A percentile compares a stretch with the other conserved stretches of the same genome.
phyloP scores from a whole-genome alignment of 305 asterid species.

The Fraxinus baroniana region DNA sequence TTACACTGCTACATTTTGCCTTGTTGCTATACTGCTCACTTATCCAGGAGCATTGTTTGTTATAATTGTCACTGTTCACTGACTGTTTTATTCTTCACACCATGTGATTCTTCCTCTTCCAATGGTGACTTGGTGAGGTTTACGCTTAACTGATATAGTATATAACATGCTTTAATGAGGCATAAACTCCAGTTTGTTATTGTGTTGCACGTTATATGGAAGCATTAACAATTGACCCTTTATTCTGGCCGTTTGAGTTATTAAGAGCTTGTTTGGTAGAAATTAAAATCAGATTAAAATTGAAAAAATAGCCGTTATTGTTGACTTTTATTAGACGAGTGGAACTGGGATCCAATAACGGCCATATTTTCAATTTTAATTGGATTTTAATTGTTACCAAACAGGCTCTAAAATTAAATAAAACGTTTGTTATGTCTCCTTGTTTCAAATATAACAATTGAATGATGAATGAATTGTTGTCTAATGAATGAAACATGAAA shows the following conservation, averaged over 20 bases:
- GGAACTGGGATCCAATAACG: too few species aligned
- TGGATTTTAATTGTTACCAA: too few species aligned
- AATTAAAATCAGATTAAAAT: too few species aligned
- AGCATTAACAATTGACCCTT: constrained; percentile 6
- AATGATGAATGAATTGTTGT: constrained; percentile 15
- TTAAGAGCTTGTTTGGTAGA: too few species aligned
- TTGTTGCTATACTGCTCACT: constrained; percentile 10
- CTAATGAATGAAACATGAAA: constrained; percentile 19
- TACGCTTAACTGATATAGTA: neutral
- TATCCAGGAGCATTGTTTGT: constrained; percentile 6
- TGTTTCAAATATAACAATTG: constrained; percentile 16
- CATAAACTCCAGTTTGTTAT: neutral
- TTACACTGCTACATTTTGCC: neutral
- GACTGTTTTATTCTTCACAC: constrained; percentile 1
- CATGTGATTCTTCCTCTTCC: neutral
- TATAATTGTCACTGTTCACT: neutral
- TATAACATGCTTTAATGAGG: constrained; percentile 10
- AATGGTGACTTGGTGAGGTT: constrained; percentile 32
- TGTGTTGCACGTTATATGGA: neutral
- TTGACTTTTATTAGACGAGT: too few species aligned
- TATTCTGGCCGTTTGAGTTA: neutral
- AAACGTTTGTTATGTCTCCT: neutral
- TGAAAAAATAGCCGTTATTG: too few species aligned
- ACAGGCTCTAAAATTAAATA: too few species aligned
- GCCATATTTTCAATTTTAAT: too few species aligned